Evolutionary conservation across 2,329 filamentous ascomycete genomes (phyloP), one percentile per base, ranked within the genome.

Genomic region (Metarhizium anisopliae): DNA sequence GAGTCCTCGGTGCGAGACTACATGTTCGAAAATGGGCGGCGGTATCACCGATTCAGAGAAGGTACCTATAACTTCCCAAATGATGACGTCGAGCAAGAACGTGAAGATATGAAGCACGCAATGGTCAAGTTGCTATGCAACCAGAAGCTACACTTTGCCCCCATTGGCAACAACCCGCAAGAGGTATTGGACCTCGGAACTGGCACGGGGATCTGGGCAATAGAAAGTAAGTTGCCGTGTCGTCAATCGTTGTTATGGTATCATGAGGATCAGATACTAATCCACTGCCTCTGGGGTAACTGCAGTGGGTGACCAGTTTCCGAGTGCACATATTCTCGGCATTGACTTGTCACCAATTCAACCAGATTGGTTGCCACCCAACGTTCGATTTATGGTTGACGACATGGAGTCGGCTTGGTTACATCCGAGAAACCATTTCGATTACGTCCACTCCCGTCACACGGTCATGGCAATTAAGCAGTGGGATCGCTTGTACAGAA

Each of bases 361-460:
- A 60, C 75, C 76, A 1, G 69, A 72, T 47, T 77, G 75, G 73
- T 66, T 83, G 11, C 81, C 80, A 4, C 76, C 79, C 3, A 83
- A 83, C 59, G 73, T 81, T 20, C 71, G 72, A 29, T 83, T 82
- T 60, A 69, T 80, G 63, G 72, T 84, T 11, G 81, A 84, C 56
- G 81, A 84, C 59, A 73, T 79, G 30, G 81, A 84, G 65, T 74
- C 74, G 55, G 72, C 74, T 4, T 85, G 81, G 81, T 65, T 82
- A 16, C 75, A 81, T 58, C 76, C 77, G 5, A 63, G 66, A 4
- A 75, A 81, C 57, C 73, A 78, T 53, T 85, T 83, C 55, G 81
- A 85, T 64, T 83, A 82, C 57, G 76, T 85, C 38, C 82, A 85
- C 63, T 76, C 78, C n/a, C 74, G 83, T 3, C 76, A 81, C 55